Percentiles rank a stretch among this genome's conserved stretches.
These are phyloP conservation scores for Hanseniaspora singularis DNA, from an alignment of 805 yeast genomes.

Conservation along the genomic window DNA sequence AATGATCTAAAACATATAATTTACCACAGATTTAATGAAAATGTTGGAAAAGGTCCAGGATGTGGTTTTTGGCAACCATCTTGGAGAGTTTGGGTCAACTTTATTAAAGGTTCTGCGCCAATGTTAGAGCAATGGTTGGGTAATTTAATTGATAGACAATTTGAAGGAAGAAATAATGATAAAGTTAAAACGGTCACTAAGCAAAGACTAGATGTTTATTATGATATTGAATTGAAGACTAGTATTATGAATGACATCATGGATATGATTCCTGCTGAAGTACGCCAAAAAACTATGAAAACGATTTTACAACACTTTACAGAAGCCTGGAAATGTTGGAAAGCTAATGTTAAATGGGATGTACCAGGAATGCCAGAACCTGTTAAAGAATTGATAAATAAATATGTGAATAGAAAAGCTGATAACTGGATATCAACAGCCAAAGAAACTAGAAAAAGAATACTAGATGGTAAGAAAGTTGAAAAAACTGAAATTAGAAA, in stretches of 20 bases:
- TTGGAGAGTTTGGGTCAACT: conserved; percentile 92
- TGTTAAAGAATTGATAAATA: conserved; percentile 68
- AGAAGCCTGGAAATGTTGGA: conserved; percentile 99
- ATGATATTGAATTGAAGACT: conserved; percentile 83
- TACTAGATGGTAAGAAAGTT: conserved; percentile 77
- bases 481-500: conserved; percentile 91
- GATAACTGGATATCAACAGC: conserved; percentile 95
- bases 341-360: conserved; percentile 95
- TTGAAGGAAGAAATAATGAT: conserved; percentile 90
- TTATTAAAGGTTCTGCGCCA: conserved; percentile 84
- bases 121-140: conserved; percentile 90
- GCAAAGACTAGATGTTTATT: conserved; percentile 89
- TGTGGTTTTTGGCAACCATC: conserved; percentile 99
- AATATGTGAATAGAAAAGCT: conserved; percentile 88
- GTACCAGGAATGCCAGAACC: conserved; percentile 95
- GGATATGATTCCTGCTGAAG: conserved; percentile 94
- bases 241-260: conserved; percentile 90
- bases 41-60: conserved; percentile 96
- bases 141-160: conserved; percentile 78
- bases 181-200: conserved; percentile 89
- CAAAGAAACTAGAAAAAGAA: conserved; percentile 80
- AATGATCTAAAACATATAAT: conserved; percentile 90
- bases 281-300: conserved; percentile 74
- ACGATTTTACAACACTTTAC: conserved; percentile 84
- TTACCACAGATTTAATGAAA: conserved; percentile 66